Base-by-base conservation (phyloP, 768 basidiomycete species). In the Tylopilus intermedius region DNA sequence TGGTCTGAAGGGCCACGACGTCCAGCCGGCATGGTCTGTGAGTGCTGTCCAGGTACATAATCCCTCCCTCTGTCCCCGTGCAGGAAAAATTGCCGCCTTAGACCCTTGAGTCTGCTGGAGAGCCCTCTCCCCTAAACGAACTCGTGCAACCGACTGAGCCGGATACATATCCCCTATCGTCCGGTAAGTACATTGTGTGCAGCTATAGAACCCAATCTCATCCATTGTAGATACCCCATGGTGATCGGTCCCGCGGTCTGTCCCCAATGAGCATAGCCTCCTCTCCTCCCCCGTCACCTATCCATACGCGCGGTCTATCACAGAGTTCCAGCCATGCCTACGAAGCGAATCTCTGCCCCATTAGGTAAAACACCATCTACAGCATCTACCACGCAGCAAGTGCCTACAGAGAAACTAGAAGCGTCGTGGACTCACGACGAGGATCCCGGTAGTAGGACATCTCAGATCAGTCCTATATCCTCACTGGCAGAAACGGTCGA, bases 241-340 rank as follows among this genome's bases (percentile, higher is more conserved):
- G 59, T 39, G 68, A 65, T 48, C 67, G 51, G 47, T 73, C 76
- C 15, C 70, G 79, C 51, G 84, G 78, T 65, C 68, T 80, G 43
- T 80, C 81, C 45, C 81, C 80, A 1, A 83, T 82, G 81, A 84
- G 83, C 50, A 71, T 84, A 40, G 81, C 78, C 57, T 80, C 71
- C 54, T 73, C 73, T 9, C 72, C 74, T 33, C 55, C 67, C 41
- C 67, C 58, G 30, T 58, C 66, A 4, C 65, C 60, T 5, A 33
- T 53, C 29, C 47, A 6, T n/a, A 38, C 49, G 1, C 55, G 14
- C 38, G 46, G 33, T 29, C 43, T 57, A 21, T 45, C 48, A 48
- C 30, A 48, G 44, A 6, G 42, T 50, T 8, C 50, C 44, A 9
- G 32, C 39, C 24, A 59, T 53, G 1, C 56, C 61, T 27, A 44